Evolutionary conservation across 768 basidiomycete genomes (phyloP).

Genomic region (Chalciporus piperatus): DNA sequence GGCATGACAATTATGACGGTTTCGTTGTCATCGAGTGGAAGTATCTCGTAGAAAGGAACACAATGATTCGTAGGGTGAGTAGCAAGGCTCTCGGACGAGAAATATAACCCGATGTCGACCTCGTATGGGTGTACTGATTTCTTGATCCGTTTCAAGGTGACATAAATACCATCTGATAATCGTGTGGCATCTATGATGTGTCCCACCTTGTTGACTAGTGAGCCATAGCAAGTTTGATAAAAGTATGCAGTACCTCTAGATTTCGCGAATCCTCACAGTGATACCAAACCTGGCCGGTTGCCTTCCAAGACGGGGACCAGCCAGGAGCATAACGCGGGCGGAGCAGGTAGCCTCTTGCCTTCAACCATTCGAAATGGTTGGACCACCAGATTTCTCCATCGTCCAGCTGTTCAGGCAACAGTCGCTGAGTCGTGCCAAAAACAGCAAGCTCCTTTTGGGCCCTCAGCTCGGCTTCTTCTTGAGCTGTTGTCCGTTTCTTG

Average conservation of each 20-base stretch:
- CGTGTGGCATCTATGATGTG: constrained; percentile 12
- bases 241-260: constrained; percentile 7
- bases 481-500: too few species aligned
- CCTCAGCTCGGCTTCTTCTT: too few species aligned
- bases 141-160: constrained; percentile 30
- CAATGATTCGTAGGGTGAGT: constrained; percentile 23
- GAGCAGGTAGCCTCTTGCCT: too few species aligned
- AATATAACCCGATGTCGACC: constrained; percentile 19
- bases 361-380: too few species aligned
- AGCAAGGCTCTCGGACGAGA: constrained; percentile 10
- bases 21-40: constrained; percentile 6
- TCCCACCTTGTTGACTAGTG: neutral
- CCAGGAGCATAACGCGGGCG: neutral
- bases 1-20: constrained; percentile 31
- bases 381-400: too few species aligned
- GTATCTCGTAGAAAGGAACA: constrained; percentile 22
- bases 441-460: too few species aligned
- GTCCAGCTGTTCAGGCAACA: neutral
- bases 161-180: constrained; percentile 20
- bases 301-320: constrained; percentile 3
- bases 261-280: too few species aligned
- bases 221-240: neutral
- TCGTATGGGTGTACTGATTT: constrained; percentile 17
- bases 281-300: too few species aligned
- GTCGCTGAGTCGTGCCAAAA: neutral